These are phyloP conservation scores for Lagenidium sp. DNA, from an alignment of 352 stramenopile species.

Conservation along the genomic window DNA sequence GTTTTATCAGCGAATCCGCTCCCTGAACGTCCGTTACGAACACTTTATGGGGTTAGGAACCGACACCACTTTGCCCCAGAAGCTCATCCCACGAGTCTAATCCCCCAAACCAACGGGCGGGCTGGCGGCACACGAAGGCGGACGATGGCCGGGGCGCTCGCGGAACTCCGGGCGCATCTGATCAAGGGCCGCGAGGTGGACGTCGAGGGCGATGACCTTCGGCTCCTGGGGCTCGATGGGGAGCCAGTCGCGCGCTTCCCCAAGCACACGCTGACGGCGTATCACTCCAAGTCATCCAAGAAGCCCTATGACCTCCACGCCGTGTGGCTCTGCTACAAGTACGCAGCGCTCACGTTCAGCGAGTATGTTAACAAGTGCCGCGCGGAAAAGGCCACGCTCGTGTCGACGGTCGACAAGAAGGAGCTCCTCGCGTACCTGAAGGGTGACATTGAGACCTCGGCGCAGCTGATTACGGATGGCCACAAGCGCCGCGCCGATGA, in stretches of 20 bases:
- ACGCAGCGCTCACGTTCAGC: conserved; percentile 60
- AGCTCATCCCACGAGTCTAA: too few relatives aligned
- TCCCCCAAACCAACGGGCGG: background rate
- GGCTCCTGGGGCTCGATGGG: conserved; percentile 46
- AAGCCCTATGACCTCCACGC: conserved; percentile 80
- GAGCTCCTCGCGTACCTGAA: conserved; percentile 80
- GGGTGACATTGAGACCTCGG: conserved; percentile 69
- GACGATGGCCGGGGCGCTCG: conserved; percentile 14
- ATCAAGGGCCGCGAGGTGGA: conserved; percentile 59
- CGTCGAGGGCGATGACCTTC: conserved; percentile 47
- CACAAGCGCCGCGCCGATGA: conserved; percentile 7
- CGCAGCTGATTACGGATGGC: conserved; percentile 35
- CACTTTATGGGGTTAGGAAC: too few relatives aligned
- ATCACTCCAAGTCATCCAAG: conserved; percentile 71
- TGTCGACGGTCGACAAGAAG: conserved; percentile 85
- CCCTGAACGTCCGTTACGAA: too few relatives aligned
- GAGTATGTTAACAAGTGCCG: conserved; percentile 84
- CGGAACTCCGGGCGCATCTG: conserved; percentile 50
- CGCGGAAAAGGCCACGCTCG: conserved; percentile 63
- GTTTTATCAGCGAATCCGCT: too few relatives aligned
- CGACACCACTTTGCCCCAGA: too few relatives aligned
- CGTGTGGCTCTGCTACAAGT: conserved; percentile 74
- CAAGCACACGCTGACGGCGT: conserved; percentile 65
- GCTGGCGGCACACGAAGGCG: background rate
- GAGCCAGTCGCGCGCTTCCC: conserved; percentile 31